Percentiles rank a stretch among this genome's conserved stretches.
These are phyloP conservation scores for Microcos paniculata DNA, from an alignment of 345 rosid species.

Conservation along the genomic window DNA sequence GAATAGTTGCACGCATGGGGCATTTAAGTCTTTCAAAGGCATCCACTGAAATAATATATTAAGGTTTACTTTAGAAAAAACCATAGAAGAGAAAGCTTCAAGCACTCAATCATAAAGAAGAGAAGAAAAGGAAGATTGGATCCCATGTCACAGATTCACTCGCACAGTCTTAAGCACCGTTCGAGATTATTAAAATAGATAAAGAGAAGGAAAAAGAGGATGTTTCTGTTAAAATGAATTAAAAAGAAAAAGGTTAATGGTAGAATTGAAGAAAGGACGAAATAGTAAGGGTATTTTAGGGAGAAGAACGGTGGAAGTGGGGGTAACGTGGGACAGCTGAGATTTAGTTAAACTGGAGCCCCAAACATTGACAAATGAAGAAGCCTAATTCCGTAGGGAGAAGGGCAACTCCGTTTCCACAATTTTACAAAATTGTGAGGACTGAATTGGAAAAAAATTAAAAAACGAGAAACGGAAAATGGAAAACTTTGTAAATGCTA, in stretches of 20 bases:
- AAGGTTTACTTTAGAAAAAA: neutral
- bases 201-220: neutral
- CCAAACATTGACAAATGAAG: constrained; percentile 52
- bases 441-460: neutral
- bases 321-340: constrained; percentile 52
- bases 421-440: neutral
- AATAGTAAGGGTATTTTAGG: constrained; percentile 17
- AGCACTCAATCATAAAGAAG: neutral
- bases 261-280: neutral
- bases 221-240: no score
- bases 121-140: constrained; percentile 19
- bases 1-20: neutral
- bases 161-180: constrained; percentile 6
- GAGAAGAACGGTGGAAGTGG: neutral
- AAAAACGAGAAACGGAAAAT: neutral
- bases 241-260: neutral
- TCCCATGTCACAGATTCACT: constrained; percentile 29
- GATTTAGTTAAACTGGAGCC: constrained; percentile 48
- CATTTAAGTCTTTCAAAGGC: neutral
- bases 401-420: constrained; percentile 38
- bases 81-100: neutral
- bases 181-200: neutral
- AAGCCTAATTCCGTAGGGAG: constrained; percentile 45
- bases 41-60: neutral
- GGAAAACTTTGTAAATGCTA: neutral